A percentile compares a stretch with the other conserved stretches of the same genome.
phyloP scores from a whole-genome alignment of 2,329 filamentous ascomycete species.

The Cytospora paraplurivora region DNA sequence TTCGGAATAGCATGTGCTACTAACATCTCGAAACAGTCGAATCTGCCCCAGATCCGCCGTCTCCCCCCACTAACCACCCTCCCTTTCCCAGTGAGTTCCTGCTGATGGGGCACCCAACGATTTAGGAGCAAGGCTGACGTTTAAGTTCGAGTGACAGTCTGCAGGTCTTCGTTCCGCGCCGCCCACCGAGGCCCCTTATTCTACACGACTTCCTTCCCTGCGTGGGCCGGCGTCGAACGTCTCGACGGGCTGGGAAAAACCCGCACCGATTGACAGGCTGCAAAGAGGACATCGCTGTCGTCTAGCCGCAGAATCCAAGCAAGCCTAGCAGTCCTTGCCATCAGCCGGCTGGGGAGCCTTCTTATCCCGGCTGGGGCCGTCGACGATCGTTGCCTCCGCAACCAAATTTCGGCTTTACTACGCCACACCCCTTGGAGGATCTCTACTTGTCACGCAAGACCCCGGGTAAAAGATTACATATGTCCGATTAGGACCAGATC shows the following conservation, averaged over 20 bases:
- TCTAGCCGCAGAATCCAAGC: conserved; percentile 2
- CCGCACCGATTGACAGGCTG: not conserved
- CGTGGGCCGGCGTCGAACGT: not conserved
- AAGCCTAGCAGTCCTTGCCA: conserved; percentile 17
- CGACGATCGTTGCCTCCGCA: conserved; percentile 9
- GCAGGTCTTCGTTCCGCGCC: conserved; percentile 16
- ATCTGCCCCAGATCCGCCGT: not conserved
- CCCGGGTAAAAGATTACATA: not conserved
- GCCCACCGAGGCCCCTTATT: conserved; percentile 4
- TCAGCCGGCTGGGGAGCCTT: conserved; percentile 18
- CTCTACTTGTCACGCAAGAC: not conserved
- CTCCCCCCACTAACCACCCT: not conserved
- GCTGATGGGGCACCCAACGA: not conserved
- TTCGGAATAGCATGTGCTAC: conserved; percentile 17
- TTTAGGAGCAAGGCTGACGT: not conserved
- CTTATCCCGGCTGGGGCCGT: conserved; percentile 19
- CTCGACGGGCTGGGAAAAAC: not conserved
- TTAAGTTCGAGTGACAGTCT: not conserved
- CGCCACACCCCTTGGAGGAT: not conserved
- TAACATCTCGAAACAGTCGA: not conserved
- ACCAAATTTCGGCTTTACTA: not conserved
- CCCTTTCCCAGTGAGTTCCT: not conserved
- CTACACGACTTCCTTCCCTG: conserved; percentile 3
- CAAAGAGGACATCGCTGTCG: conserved; percentile 4
- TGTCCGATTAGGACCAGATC: not conserved